Conservation (phyloP, 306 rosid species). For the Cucurbita argyrosperma region DNA sequence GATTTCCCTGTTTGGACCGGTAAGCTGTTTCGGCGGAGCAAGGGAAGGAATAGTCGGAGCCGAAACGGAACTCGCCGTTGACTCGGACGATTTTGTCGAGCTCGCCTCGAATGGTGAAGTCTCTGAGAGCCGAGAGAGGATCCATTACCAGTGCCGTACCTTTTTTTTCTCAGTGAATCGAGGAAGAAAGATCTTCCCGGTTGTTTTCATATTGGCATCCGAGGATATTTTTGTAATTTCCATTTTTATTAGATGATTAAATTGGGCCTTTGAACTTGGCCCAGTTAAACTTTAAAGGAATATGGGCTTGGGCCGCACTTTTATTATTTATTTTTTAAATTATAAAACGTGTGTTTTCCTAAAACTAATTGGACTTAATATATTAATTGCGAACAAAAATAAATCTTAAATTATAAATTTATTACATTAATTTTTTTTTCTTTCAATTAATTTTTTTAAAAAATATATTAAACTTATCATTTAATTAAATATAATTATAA, state of each 20-base stretch:
- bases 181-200: neutral
- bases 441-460: too few relatives aligned
- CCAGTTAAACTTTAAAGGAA: too few relatives aligned
- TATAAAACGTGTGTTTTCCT: too few relatives aligned
- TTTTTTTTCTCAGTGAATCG: neutral
- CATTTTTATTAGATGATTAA: neutral
- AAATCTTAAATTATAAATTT: too few relatives aligned
- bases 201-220: neutral
- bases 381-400: too few relatives aligned
- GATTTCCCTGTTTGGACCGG: slow-evolving; percentile 82
- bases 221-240: neutral
- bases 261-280: neutral
- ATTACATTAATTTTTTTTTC: too few relatives aligned
- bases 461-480: too few relatives aligned
- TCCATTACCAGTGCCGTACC: slow-evolving; percentile 26
- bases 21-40: slow-evolving; percentile 61
- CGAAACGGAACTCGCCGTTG: slow-evolving; percentile 71
- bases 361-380: too few relatives aligned
- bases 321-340: too few relatives aligned
- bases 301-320: too few relatives aligned
- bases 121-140: slow-evolving; percentile 85
- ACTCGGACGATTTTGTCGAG: slow-evolving; percentile 49
- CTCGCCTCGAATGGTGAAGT: slow-evolving; percentile 77
- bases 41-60: slow-evolving; percentile 59
- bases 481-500: too few relatives aligned